These are phyloP conservation scores for Gynostemma pentaphyllum DNA, from an alignment of 306 rosid species.

Conservation along the genomic window DNA sequence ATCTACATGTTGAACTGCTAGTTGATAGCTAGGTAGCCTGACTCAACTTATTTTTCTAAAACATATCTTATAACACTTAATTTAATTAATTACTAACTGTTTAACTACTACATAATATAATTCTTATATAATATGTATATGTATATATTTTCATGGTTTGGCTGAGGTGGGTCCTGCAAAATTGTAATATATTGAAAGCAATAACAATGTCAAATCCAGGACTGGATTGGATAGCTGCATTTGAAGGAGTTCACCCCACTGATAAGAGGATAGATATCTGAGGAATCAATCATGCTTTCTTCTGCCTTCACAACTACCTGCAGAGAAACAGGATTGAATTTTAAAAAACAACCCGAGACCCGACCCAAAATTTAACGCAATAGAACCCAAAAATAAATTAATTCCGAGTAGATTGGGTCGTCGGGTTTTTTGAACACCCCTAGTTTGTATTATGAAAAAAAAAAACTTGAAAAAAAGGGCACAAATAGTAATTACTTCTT, in stretches of 20 bases:
- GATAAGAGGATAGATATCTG: slow-evolving; percentile 89
- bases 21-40: no score
- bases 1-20: no score
- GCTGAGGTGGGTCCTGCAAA: slow-evolving; percentile 13
- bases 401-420: no score
- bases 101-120: neutral
- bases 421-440: no score
- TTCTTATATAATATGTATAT: neutral
- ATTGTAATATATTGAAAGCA: neutral
- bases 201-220: neutral
- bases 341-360: no score
- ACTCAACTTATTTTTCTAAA: no score
- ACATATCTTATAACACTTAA: no score
- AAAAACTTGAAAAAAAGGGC: neutral
- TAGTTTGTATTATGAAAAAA: neutral
- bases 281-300: slow-evolving; percentile 89
- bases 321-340: no score
- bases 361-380: no score
- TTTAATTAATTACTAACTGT: neutral
- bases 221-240: no score
- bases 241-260: slow-evolving; percentile 35
- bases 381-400: no score
- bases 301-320: slow-evolving; percentile 92
- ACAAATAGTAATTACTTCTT: slow-evolving; percentile 45
- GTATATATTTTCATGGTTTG: no score